These are phyloP conservation scores for Rhytidiadelphus loreus DNA, from an alignment of 225 moss, liverwort and hornwort genomes.

Conservation along the genomic window DNA sequence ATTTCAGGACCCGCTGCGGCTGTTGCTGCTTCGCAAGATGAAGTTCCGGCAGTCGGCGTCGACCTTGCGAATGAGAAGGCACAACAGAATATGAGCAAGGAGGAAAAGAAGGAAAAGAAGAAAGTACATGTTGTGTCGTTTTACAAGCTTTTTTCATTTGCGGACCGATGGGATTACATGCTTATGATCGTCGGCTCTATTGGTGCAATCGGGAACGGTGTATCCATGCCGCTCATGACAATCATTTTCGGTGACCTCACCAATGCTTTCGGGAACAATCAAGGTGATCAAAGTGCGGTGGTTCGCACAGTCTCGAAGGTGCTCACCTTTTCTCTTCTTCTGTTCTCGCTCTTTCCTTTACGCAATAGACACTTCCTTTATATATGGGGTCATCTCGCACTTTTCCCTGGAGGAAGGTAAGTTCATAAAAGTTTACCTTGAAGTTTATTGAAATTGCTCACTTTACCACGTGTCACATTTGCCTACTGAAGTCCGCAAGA, in stretches of 20 bases:
- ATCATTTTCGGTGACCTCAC: constrained; percentile 26
- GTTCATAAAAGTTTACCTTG: too few species aligned
- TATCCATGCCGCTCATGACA: constrained; percentile 38
- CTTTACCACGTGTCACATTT: too few species aligned
- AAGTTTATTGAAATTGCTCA: too few species aligned
- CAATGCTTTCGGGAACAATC: constrained; percentile 30
- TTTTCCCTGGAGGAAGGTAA: too few species aligned
- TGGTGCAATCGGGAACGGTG: constrained; percentile 28
- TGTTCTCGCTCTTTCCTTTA: not conserved
- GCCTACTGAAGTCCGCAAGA: too few species aligned
- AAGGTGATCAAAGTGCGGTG: not conserved
- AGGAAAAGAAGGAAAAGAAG: not conserved
- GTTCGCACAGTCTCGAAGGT: constrained; percentile 38
- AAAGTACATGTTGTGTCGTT: constrained; percentile 13
- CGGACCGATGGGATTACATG: constrained; percentile 28
- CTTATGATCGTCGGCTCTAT: constrained; percentile 33
- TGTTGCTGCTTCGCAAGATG: too few species aligned
- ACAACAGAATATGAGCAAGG: too few species aligned
- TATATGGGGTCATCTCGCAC: too few species aligned
- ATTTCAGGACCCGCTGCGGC: too few species aligned
- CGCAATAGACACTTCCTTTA: too few species aligned
- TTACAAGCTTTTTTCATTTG: constrained; percentile 26
- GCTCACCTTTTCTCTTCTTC: not conserved
- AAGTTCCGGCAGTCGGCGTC: too few species aligned
- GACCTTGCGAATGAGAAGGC: too few species aligned